Base-by-base conservation (phyloP, 331 rosid genomes). In the Quercus tomentella region DNA sequence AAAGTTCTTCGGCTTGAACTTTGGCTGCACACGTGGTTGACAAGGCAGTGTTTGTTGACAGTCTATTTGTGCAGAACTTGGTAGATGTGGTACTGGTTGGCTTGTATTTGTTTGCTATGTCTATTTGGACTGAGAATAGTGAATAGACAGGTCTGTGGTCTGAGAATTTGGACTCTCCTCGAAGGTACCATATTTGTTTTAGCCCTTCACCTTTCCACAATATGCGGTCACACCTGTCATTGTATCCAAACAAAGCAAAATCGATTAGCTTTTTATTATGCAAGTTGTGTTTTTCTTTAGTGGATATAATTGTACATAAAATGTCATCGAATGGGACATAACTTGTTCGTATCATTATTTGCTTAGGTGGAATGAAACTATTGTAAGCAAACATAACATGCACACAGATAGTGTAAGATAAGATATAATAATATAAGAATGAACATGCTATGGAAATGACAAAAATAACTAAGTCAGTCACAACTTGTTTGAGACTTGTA, bases 111-210 rank as follows among this genome's bases (percentile, higher is more conserved):
- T 70, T 67, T 41, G 49, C 76, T 56, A 76, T 60, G 74, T 92
- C 91, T 10, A 91, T 80, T 70, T 84, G 80, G 77, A 87, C 88
- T 0, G 94, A 85, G 86, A 96, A 96, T 6, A 87, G 76, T 6
- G 99, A 89, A 81, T 75, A 89, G 2, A 96, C 99, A 0, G 99
- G 98, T 73, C 99, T 93, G 82, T 96, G 99, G 72, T 96, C 99
- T 22, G 99, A 96, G 88, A 96, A 96, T 76, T 84, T 93, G 20
- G 97, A 96, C 25, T 93, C 99, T 54, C 96, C 99, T 86, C 99
- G 57, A 37, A 82, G 88, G 55, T 96, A 96, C 84, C 92, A 86
- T 70, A 85, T 81, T 75, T 96, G 98, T 58, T 90, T 88, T 21
- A 96, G 73, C 4, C 92, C 93, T 66, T 93, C 89, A 7, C 99